phyloP scores from a whole-genome alignment of 768 basidiomycete species.

The Candolleomyces eurysporus region DNA sequence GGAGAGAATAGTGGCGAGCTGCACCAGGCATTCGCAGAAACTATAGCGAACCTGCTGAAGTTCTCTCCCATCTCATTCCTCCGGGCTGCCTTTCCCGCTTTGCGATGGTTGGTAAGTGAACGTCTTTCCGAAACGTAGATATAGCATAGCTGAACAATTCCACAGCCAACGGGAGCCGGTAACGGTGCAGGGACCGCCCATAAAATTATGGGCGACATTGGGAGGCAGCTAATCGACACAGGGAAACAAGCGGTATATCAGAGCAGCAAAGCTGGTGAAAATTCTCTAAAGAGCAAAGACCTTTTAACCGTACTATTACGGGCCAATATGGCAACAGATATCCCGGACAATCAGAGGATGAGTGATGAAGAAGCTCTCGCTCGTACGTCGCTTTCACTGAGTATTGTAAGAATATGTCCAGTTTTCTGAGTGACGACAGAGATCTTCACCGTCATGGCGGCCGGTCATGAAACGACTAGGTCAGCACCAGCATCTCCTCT shows the following conservation, averaged over 20 bases:
- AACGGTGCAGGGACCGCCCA: slow-evolving; percentile 26
- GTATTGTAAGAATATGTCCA: not conserved
- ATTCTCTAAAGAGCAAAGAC: slow-evolving; percentile 42
- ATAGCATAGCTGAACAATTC: too few relatives aligned
- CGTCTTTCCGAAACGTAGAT: not conserved
- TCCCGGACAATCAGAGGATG: slow-evolving; percentile 52
- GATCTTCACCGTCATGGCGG: slow-evolving; percentile 58
- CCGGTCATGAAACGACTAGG: slow-evolving; percentile 57
- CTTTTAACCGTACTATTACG: slow-evolving; percentile 58
- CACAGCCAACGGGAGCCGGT: slow-evolving; percentile 32
- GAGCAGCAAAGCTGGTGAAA: slow-evolving; percentile 23
- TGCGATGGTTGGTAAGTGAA: slow-evolving; percentile 35
- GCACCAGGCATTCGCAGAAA: slow-evolving; percentile 47
- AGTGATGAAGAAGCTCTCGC: slow-evolving; percentile 61
- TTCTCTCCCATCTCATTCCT: slow-evolving; percentile 33
- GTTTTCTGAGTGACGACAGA: slow-evolving; percentile 30
- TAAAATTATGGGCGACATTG: slow-evolving; percentile 48
- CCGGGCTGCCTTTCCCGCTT: slow-evolving; percentile 31
- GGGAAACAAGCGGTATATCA: slow-evolving; percentile 39
- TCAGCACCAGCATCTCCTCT: not conserved
- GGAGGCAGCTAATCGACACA: slow-evolving; percentile 43
- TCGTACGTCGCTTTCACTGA: slow-evolving; percentile 32
- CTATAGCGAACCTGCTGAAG: slow-evolving; percentile 44
- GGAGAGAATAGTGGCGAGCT: slow-evolving; percentile 43
- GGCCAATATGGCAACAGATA: slow-evolving; percentile 63